These are phyloP conservation scores for Penicillium verrucosum DNA, from an alignment of 2,329 filamentous ascomycete species.

Conservation along the genomic window DNA sequence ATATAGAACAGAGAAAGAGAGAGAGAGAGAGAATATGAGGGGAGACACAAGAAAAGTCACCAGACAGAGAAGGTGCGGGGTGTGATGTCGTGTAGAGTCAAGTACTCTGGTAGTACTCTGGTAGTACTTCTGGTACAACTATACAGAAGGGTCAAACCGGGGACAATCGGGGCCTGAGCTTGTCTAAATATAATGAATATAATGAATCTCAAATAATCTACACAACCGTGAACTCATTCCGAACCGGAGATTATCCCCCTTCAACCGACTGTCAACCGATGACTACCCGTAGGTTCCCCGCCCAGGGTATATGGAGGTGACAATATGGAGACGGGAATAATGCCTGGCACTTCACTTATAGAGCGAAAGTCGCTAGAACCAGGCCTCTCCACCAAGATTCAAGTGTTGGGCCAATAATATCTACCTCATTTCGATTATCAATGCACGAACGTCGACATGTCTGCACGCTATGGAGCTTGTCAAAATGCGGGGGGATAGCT, in stretches of 20 bases:
- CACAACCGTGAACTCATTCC: conserved; percentile 2
- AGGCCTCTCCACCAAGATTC: background rate
- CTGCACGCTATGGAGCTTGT: conserved; percentile 8
- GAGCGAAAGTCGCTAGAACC: background rate
- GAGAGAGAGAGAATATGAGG: background rate
- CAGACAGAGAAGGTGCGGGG: conserved; percentile 10
- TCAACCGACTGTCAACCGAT: conserved; percentile 5
- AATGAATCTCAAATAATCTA: background rate
- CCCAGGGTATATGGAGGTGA: background rate
- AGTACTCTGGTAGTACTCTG: background rate
- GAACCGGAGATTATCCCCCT: conserved; percentile 2
- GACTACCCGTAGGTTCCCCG: background rate
- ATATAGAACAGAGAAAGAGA: background rate
- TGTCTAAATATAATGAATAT: conserved; percentile 12
- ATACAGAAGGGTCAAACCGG: background rate
- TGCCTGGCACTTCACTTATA: background rate
- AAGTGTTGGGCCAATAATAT: conserved; percentile 10
- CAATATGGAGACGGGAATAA: background rate
- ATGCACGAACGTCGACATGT: background rate
- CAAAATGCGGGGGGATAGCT: conserved; percentile 11
- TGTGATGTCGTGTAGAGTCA: background rate
- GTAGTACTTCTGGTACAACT: background rate
- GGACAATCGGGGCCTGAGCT: conserved; percentile 7
- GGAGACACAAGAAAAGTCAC: conserved; percentile 19
- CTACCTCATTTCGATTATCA: conserved; percentile 3